These are phyloP conservation scores for Euphorbia schlechtendalii DNA, from an alignment of 441 rosid genomes.

Conservation along the genomic window DNA sequence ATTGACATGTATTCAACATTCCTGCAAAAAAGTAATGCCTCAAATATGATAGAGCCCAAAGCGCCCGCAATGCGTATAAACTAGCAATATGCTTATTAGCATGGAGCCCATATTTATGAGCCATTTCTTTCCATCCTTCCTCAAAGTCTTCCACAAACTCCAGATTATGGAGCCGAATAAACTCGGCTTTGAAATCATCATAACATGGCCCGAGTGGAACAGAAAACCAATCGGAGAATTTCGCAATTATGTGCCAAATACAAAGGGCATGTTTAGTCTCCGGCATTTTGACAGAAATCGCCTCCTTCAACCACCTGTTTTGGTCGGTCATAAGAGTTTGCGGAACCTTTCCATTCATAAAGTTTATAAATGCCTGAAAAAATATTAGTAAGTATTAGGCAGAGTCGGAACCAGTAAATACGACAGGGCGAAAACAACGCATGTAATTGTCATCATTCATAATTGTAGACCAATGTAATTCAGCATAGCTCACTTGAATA, in stretches of 20 bases:
- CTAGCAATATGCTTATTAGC: slow-evolving; percentile 21
- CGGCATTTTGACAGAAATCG: slow-evolving; percentile 43
- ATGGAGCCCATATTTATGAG: slow-evolving; percentile 20
- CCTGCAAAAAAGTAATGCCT: slow-evolving; percentile 23
- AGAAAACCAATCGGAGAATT: slow-evolving; percentile 57
- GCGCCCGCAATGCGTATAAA: slow-evolving; percentile 18
- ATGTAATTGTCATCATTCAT: slow-evolving; percentile 1
- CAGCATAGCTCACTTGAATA: too few relatives aligned
- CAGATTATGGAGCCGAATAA: slow-evolving; percentile 23
- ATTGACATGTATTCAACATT: slow-evolving; percentile 13
- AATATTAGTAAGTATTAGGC: slow-evolving; percentile 9
- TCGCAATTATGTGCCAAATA: slow-evolving; percentile 49
- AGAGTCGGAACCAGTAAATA: neutral
- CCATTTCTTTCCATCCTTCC: slow-evolving; percentile 27
- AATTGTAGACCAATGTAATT: neutral
- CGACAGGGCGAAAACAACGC: neutral
- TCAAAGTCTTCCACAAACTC: slow-evolving; percentile 23
- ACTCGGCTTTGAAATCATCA: slow-evolving; percentile 54
- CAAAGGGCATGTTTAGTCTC: slow-evolving; percentile 50
- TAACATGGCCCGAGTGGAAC: slow-evolving; percentile 40
- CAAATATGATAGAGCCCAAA: slow-evolving; percentile 23
- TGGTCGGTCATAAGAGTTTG: slow-evolving; percentile 50
- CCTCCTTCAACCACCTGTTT: slow-evolving; percentile 59
- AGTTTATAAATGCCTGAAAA: slow-evolving; percentile 45
- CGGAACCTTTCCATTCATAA: slow-evolving; percentile 56